Base-by-base conservation (phyloP, 805 yeast genomes). In the Candida mattraensis region DNA sequence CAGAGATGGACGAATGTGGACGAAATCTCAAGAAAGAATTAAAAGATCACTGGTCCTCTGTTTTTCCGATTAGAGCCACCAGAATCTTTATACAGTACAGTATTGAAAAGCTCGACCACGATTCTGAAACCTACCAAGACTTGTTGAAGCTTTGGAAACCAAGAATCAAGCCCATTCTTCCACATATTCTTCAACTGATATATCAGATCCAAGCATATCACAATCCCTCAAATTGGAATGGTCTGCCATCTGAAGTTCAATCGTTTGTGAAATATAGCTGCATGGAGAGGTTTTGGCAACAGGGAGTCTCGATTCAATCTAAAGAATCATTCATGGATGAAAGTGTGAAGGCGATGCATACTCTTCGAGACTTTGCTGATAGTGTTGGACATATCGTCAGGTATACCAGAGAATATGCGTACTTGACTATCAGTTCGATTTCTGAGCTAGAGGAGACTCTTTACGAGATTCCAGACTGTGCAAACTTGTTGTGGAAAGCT, bases 281-380 rank as follows among this genome's bases (percentile, higher is more conserved):
- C 32, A 79, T 82, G 56, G 99, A 93, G 64, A 71, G 98, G 52
- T 93, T 93, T 59, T 93, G 99, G 99, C 98, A 94, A 56, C 95
- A 88, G 42, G 99, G 99, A 12, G 94, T 95, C 15, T 86, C 96
- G 1, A 84, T 86, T 39, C 95, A 93, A 61, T 80, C 95, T 2
- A 83, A 87, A 52, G 98, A 93, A 56, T 88, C 93, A 21, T 94
- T 93, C 49, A 82, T 93, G 45, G 95, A 86, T 56, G 98, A 93
- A 56, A 88, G 81, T 52, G 95, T 87, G 39, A 87, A 84, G 56
- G 98, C 99, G 0, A 87, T 93, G 69, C 83, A 84, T 45, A 89
- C 99, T 0, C 65, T 93, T 39, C 74, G 98, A 47, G 99, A 93
- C 63, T 93, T 93, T 69, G 98, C 99, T 0, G 98, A 94, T 58